Evolutionary conservation across 2,329 filamentous ascomycete species (phyloP).

Genomic region (Ceratocystis cacaofunesta): DNA sequence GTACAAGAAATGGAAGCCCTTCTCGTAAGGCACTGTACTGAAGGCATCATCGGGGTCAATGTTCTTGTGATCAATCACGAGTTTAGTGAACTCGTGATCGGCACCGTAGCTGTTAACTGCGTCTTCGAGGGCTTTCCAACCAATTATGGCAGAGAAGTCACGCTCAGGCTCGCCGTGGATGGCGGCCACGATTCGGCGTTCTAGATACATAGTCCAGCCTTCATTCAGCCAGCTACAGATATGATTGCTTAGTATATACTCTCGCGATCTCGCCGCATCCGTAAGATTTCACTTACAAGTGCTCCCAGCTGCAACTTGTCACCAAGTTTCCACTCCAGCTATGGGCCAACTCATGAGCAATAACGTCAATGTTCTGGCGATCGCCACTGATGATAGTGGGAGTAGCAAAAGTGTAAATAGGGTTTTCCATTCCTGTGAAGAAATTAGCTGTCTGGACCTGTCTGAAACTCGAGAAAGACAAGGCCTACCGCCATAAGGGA

Average conservation of each 20-base stretch:
- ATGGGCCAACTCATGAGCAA: conserved; percentile 67
- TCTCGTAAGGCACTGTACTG: conserved; percentile 84
- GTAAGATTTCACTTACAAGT: conserved; percentile 39
- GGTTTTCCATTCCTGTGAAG: conserved; percentile 64
- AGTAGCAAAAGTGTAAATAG: conserved; percentile 87
- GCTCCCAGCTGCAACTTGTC: conserved; percentile 65
- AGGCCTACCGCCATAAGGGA: conserved; percentile 62
- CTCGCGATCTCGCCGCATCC: not conserved
- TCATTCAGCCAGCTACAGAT: conserved; percentile 47
- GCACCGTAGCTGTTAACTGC: conserved; percentile 62
- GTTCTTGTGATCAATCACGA: conserved; percentile 74
- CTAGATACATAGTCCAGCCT: conserved; percentile 91
- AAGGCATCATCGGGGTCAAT: conserved; percentile 94
- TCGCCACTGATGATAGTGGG: conserved; percentile 87
- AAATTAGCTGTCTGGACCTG: conserved; percentile 17
- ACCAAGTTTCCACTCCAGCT: conserved; percentile 85
- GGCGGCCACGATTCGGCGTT: conserved; percentile 63
- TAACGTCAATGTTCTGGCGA: conserved; percentile 84
- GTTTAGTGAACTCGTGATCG: conserved; percentile 84
- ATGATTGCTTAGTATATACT: not conserved
- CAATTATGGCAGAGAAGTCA: conserved; percentile 90
- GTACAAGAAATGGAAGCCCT: conserved; percentile 89
- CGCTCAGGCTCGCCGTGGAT: conserved; percentile 75
- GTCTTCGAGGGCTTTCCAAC: conserved; percentile 81
- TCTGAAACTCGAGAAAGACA: not conserved